Evolutionary conservation across 176 grass and related monocot species (phyloP).

Genomic region (Juncus inflexus): DNA sequence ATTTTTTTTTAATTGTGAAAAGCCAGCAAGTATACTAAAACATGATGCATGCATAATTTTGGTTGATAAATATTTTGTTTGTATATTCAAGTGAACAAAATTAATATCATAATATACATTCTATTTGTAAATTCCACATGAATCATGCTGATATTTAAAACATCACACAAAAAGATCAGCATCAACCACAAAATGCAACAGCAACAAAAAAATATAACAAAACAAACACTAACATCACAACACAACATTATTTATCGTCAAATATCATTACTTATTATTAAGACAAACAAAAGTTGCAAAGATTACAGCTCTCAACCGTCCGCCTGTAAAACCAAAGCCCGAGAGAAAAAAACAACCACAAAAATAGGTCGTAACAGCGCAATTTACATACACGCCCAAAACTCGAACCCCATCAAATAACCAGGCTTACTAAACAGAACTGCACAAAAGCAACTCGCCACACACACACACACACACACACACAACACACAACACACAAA

Average conservation of each 20-base stretch:
- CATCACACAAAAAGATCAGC: no score
- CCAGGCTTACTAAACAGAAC: slow-evolving; percentile 57
- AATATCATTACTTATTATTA: slow-evolving; percentile 5
- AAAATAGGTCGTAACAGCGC: slow-evolving; percentile 58
- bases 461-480: slow-evolving; percentile 5
- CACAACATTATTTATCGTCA: slow-evolving; percentile 38
- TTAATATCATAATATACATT: no score
- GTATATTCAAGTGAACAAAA: no score
- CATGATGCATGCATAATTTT: no score
- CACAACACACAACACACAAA: slow-evolving; percentile 20
- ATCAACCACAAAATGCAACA: not conserved
- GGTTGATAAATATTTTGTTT: no score
- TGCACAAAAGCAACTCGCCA: slow-evolving; percentile 54
- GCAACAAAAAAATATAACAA: not conserved
- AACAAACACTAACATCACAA: slow-evolving; percentile 21
- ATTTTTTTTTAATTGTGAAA: no score
- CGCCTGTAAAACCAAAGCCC: slow-evolving; percentile 66
- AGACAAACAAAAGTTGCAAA: slow-evolving; percentile 41
- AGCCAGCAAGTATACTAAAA: no score
- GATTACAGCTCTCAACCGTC: slow-evolving; percentile 58
- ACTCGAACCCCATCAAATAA: slow-evolving; percentile 43
- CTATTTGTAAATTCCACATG: no score
- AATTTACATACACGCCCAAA: slow-evolving; percentile 28
- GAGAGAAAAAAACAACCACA: slow-evolving; percentile 71
- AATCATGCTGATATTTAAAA: no score